Conservation (phyloP, 805 yeast genomes). For the Ogataea paradorogensis region DNA sequence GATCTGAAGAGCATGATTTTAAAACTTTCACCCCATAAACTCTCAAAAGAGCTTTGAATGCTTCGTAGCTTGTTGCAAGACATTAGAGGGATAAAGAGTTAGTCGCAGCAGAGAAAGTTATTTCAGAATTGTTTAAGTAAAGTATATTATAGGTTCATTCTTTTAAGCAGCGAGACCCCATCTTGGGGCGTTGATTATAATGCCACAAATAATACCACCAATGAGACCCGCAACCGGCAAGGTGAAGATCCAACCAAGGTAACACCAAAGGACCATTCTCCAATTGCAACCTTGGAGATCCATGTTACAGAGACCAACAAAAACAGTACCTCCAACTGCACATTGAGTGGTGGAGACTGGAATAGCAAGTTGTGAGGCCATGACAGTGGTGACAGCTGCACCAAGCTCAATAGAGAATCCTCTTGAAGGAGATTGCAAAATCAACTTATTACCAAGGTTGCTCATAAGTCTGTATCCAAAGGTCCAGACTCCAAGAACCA, state of each 20-base stretch:
- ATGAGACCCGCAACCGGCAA: constrained; percentile 71
- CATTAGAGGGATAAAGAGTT: constrained; percentile 56
- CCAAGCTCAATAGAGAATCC: constrained; percentile 77
- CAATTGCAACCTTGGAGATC: constrained; percentile 66
- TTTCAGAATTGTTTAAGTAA: constrained; percentile 16
- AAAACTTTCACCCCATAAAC: constrained; percentile 43
- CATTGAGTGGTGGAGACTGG: constrained; percentile 79
- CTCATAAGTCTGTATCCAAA: constrained; percentile 67
- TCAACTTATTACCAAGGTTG: constrained; percentile 69
- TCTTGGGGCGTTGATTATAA: constrained; percentile 63
- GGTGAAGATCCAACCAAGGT: constrained; percentile 69
- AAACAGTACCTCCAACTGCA: constrained; percentile 76
- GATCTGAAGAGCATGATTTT: constrained; percentile 46
- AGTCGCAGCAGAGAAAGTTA: constrained; percentile 35
- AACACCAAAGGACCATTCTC: constrained; percentile 73
- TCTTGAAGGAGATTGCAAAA: constrained; percentile 73
- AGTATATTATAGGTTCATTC: background rate
- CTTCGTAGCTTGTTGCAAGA: constrained; percentile 50
- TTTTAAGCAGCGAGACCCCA: constrained; percentile 24
- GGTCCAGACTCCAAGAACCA: constrained; percentile 68
- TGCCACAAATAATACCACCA: constrained; percentile 64
- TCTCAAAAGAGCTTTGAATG: constrained; percentile 52
- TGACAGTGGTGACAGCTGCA: constrained; percentile 70
- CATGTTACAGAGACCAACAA: constrained; percentile 69
- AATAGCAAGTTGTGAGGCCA: constrained; percentile 70